A percentile compares a stretch with the other conserved stretches of the same genome.
Conservation (phyloP, 345 rosid genomes). For the Gossypium rotundifolium region DNA sequence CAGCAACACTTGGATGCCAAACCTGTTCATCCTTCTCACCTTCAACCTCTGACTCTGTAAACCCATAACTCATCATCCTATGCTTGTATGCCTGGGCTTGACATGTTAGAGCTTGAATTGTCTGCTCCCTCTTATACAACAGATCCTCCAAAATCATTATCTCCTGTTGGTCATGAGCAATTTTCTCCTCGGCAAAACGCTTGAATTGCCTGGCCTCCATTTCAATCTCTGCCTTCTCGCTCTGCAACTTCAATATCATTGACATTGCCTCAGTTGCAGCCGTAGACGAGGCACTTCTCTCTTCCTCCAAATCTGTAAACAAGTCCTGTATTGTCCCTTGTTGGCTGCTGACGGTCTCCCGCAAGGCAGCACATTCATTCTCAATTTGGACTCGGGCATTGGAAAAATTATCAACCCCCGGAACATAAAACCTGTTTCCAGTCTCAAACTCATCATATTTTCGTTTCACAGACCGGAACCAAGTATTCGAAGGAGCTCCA, state of each 20-base stretch:
- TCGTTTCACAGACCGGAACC: constrained; percentile 62
- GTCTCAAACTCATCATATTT: constrained; percentile 55
- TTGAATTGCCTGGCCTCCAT: constrained; percentile 95
- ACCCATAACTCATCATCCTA: constrained; percentile 91
- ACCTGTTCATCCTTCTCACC: constrained; percentile 39
- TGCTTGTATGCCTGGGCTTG: constrained; percentile 92
- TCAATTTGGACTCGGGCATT: constrained; percentile 74
- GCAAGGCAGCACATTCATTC: constrained; percentile 66
- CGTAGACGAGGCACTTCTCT: constrained; percentile 85
- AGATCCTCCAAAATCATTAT: constrained; percentile 64
- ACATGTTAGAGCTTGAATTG: constrained; percentile 66
- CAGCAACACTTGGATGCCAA: constrained; percentile 39
- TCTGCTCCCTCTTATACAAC: constrained; percentile 88
- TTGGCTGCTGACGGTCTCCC: constrained; percentile 73
- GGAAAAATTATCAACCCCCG: constrained; percentile 43
- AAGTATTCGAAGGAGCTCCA: constrained; percentile 23
- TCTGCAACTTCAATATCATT: constrained; percentile 93
- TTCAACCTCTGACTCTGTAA: constrained; percentile 68
- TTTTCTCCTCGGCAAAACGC: constrained; percentile 83
- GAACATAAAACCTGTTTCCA: constrained; percentile 39
- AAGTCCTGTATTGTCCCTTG: constrained; percentile 68
- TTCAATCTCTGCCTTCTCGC: constrained; percentile 91
- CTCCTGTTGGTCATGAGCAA: constrained; percentile 94
- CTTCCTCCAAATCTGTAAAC: constrained; percentile 74
- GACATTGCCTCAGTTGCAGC: constrained; percentile 99